Evolutionary conservation across 2,329 filamentous ascomycete species (phyloP).

Genomic region (Ophiostoma tasmaniense): DNA sequence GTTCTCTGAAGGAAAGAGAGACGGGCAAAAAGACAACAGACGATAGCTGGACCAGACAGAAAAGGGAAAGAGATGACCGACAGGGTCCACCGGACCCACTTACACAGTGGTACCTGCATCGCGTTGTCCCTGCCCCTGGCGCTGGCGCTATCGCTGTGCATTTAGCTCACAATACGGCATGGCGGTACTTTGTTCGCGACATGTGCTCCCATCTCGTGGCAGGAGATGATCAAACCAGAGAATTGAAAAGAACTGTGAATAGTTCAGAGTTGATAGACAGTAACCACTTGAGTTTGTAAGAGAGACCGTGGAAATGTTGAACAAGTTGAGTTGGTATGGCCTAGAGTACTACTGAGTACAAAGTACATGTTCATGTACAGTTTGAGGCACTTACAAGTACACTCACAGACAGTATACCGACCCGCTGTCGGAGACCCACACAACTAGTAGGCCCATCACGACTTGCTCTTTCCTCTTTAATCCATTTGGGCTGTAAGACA

Average conservation of each 20-base stretch:
- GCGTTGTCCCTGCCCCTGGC: not conserved
- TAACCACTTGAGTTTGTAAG: not conserved
- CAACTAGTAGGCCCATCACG: not conserved
- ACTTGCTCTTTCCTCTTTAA: not conserved
- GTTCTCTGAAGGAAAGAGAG: not conserved
- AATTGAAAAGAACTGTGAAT: too few species aligned
- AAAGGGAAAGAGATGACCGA: slow-evolving; percentile 1
- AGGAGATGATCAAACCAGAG: too few species aligned
- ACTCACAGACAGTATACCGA: not conserved
- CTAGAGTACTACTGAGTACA: not conserved
- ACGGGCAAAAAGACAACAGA: not conserved
- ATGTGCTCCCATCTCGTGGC: not conserved
- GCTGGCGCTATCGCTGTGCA: not conserved
- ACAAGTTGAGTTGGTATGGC: too few species aligned
- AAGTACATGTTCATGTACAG: not conserved
- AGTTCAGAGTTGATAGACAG: too few species aligned
- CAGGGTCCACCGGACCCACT: not conserved
- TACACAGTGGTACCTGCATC: not conserved
- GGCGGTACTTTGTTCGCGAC: not conserved
- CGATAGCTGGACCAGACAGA: not conserved
- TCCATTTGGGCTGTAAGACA: not conserved
- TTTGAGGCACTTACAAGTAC: not conserved
- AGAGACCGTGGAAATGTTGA: not conserved
- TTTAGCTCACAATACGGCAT: not conserved
- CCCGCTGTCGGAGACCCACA: not conserved